A percentile compares a stretch with the other conserved stretches of the same genome.
These are phyloP conservation scores for Russula abietina DNA, from an alignment of 768 basidiomycete genomes.

Conservation along the genomic window DNA sequence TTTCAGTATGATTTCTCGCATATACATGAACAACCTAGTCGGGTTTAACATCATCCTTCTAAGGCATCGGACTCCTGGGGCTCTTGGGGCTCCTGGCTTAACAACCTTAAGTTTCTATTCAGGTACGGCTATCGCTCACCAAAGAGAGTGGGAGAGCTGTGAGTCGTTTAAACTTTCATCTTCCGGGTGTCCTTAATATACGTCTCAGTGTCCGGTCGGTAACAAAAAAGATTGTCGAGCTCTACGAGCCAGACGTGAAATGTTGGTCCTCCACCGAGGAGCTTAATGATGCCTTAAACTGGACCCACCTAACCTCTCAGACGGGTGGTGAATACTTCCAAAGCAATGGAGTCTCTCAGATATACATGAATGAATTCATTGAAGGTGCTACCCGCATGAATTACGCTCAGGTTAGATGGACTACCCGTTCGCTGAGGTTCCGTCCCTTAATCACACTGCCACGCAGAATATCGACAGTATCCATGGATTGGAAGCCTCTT, in stretches of 20 bases:
- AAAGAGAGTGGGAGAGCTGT: constrained; percentile 11
- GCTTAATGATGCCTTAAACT: constrained; percentile 24
- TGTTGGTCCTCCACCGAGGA: constrained; percentile 53
- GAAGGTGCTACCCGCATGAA: constrained; percentile 72
- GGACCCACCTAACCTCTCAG: constrained; percentile 36
- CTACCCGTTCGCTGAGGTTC: background rate
- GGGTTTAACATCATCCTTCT: background rate
- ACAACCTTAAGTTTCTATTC: constrained; percentile 15
- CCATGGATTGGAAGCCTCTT: constrained; percentile 69
- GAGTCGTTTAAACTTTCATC: background rate
- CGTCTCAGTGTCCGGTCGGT: constrained; percentile 46
- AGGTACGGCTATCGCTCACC: constrained; percentile 19
- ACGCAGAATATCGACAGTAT: constrained; percentile 59
- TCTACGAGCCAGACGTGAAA: constrained; percentile 52
- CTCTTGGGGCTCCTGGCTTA: constrained; percentile 1
- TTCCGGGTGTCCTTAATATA: background rate
- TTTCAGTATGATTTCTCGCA: constrained; percentile 44
- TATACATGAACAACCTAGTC: background rate
- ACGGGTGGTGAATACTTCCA: constrained; percentile 52
- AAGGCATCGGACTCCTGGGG: background rate
- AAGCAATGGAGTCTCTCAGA: constrained; percentile 45
- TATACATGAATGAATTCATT: constrained; percentile 63
- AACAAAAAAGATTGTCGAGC: constrained; percentile 43
- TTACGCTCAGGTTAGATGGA: constrained; percentile 58
- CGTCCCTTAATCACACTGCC: no score